These are phyloP conservation scores for Gonapodya sp. DNA, from an alignment of 192 early-diverging fungal species.

Conservation along the genomic window DNA sequence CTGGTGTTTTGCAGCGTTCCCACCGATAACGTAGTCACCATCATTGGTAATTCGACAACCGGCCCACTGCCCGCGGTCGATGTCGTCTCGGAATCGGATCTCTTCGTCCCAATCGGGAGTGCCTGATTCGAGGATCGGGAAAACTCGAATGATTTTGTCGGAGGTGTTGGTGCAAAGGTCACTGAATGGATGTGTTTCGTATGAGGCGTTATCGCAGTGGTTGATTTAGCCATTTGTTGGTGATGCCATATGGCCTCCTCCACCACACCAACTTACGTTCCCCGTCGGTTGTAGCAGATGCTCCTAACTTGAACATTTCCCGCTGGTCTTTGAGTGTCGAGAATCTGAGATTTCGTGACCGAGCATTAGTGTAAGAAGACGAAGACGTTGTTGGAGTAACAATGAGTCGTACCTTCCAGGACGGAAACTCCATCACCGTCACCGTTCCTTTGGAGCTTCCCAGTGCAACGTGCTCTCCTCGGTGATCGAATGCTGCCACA, in stretches of 20 bases:
- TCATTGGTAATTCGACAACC: conserved; percentile 78
- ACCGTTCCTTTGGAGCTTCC: neutral
- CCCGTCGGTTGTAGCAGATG: conserved; percentile 1
- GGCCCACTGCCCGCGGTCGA: conserved; percentile 85
- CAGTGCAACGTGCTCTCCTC: neutral
- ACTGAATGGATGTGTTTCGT: neutral
- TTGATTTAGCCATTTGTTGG: too few relatives aligned
- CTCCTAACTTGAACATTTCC: neutral
- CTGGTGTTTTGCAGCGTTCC: conserved; percentile 21
- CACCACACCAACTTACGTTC: conserved; percentile 4
- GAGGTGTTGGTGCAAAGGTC: conserved; percentile 1
- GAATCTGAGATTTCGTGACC: neutral
- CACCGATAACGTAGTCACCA: conserved; percentile 85
- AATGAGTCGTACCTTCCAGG: neutral
- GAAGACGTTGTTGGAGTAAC: too few relatives aligned
- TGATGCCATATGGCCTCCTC: too few relatives aligned
- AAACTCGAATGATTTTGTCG: conserved; percentile 12
- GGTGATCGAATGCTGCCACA: neutral
- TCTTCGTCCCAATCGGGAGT: neutral
- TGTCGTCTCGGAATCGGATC: conserved; percentile 74
- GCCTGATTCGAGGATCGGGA: conserved; percentile 24
- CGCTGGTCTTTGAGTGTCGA: neutral
- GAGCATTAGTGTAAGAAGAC: too few relatives aligned
- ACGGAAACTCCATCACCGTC: neutral
- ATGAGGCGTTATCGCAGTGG: too few relatives aligned